phyloP scores from a whole-genome alignment of 2,329 filamentous ascomycete genomes.

The Ophiocordyceps polyrhachis-furcata region DNA sequence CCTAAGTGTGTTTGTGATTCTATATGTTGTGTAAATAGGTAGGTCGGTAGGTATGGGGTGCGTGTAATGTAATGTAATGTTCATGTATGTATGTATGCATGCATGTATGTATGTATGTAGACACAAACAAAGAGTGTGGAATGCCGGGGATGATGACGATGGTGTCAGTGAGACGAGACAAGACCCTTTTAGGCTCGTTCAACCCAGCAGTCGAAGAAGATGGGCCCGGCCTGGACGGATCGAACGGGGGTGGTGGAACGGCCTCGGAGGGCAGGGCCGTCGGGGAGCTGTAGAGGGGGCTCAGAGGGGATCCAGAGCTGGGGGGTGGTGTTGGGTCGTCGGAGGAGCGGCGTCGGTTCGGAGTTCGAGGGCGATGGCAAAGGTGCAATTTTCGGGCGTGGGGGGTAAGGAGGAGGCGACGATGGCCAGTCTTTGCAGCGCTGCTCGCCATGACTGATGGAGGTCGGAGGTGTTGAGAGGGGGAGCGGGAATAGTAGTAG shows the following conservation, averaged over 20 bases:
- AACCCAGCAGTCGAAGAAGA: conserved; percentile 50
- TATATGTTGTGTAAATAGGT: too few species aligned
- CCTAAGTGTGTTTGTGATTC: too few species aligned
- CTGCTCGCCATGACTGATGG: conserved; percentile 53
- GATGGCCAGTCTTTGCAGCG: conserved; percentile 42
- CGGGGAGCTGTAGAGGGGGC: conserved; percentile 22
- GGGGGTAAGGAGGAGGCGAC: conserved; percentile 35
- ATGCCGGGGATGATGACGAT: too few species aligned
- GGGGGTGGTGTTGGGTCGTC: conserved; percentile 42
- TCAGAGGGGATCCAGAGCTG: conserved; percentile 42
- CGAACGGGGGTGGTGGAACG: conserved; percentile 29
- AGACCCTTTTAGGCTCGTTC: conserved; percentile 16
- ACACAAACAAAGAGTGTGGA: too few species aligned
- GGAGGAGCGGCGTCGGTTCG: conserved; percentile 39
- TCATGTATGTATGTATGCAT: background rate
- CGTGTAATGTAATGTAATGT: too few species aligned
- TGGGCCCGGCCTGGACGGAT: conserved; percentile 34
- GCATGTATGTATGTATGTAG: background rate
- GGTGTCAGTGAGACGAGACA: too few species aligned
- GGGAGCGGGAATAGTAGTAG: too few species aligned
- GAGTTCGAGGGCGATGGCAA: conserved; percentile 59
- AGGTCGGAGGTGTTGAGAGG: conserved; percentile 26
- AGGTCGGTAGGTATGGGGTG: too few species aligned
- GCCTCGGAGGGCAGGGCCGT: conserved; percentile 14
- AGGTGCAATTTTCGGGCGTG: conserved; percentile 49